Conservation (phyloP, 148 eudicot genomes). For the Dianthus caryophyllus region DNA sequence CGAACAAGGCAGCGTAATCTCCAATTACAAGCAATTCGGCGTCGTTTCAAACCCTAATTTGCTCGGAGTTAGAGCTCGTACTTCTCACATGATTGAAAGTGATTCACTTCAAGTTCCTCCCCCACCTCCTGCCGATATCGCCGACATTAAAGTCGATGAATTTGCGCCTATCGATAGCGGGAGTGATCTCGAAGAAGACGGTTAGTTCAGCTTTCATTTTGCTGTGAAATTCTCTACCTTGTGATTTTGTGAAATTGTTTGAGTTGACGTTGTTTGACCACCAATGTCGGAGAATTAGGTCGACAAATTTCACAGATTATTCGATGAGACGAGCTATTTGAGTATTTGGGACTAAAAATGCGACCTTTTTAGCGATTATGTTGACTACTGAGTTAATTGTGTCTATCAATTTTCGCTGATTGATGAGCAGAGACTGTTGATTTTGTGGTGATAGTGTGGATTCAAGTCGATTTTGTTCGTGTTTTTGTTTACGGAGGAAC, state of each 20-base stretch:
- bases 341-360: no score
- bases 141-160: constrained; percentile 31
- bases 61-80: constrained; percentile 60
- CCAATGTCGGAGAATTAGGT: no score
- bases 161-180: constrained; percentile 65
- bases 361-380: no score
- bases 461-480: no score
- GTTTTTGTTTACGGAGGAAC: no score
- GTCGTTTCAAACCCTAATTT: constrained; percentile 83
- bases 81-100: constrained; percentile 59
- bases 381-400: no score
- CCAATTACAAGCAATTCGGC: constrained; percentile 84
- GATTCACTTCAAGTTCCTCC: constrained; percentile 69
- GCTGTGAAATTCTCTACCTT: no score
- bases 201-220: constrained; percentile 48
- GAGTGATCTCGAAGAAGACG: constrained; percentile 91
- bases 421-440: background rate
- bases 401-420: background rate
- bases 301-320: no score
- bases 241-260: no score
- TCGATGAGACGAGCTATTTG: no score
- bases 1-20: constrained; percentile 61
- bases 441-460: background rate
- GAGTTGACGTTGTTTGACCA: no score
- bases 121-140: constrained; percentile 14